Evolutionary conservation across 2,329 filamentous ascomycete genomes (phyloP), one percentile per base, ranked within the genome.

Genomic region (Endoconidiophora polonica): DNA sequence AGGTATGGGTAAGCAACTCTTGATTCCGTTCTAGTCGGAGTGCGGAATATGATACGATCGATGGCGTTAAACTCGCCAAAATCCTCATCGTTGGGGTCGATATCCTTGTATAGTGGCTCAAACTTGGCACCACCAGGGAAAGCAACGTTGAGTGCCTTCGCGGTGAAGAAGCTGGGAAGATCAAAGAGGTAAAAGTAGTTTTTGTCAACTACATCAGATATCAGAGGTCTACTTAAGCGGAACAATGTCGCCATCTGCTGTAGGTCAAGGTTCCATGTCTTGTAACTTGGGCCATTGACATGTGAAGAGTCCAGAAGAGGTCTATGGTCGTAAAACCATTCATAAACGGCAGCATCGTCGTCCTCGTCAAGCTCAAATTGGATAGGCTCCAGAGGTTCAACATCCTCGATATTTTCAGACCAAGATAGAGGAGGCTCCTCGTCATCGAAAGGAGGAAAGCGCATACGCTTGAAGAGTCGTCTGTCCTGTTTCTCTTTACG

Each of bases 41-140:
- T 82, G 56, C 91, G 83, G 73, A 98, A 98, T 57, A 98, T 98
- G 66, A 98, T 98, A 58, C 93, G 86, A 61, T 98, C 91, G 59
- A 98, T 98, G 33, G 91, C 91, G 61, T 98, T 98, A 73, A 98
- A 98, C 65, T 98, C 91, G 65, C 91, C 91, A 66, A 98, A 98
- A 61, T 98, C 91, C 64, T 98, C 91, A 58, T 96, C 90, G 59
- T 98, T 98, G 2, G 91, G 91, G 63, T 98, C 88, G 54, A 98
- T 88, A 59, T 98, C 91, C 67, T 98, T 98, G 72, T 95, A 98
- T 18, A 98, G 65, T 22, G 91, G 91, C 65, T 98, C 91, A 56
- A 98, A 98, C 26, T 91, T 81, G 54, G 91, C 91, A 7, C 91
- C 93, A 62, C 91, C 91, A n/a, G 91, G 91, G 49, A 98, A 86